Evolutionary conservation across 305 asterid species (phyloP), one percentile per base, ranked within the genome.

Genomic region (Fraxinus nigra): DNA sequence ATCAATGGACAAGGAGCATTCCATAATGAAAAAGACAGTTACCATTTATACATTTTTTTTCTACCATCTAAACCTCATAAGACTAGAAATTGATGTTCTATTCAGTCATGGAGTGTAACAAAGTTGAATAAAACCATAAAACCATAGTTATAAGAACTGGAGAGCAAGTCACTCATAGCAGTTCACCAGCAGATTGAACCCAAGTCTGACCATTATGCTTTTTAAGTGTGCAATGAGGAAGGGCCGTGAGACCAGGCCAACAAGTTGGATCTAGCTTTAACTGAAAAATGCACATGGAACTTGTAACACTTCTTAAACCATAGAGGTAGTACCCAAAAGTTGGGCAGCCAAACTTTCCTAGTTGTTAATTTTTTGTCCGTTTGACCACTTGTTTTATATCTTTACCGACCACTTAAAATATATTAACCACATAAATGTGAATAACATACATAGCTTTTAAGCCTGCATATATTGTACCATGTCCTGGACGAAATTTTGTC

Each of bases 1-100:
- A 67, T 2, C 77, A 74, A 65, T 14, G 65, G 85, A 80, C 81
- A 84, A 80, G 38, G 75, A 79, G 46, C 76, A 43, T 46, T 61
- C 33, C 72, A 18, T 73, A 59, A 79, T 40, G 67, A 79, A 75
- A 38, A 69, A 73, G 76, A 59, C 78, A 46, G 72, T 30, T 33
- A 56, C 38, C 11, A 82, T 24, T 11, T 16, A 48, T 24, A 78
- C 30, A 63, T n/a, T 26, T 5, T 22, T 77, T 37, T 14, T 67
- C 24, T 24, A 43, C 38, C 40, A 46, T 11, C 51, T 28, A 33
- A 78, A 63, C 67, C 35, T 14, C 73, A 11, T 33, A 79, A 32
- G 46, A 14, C 4, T 46, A 14, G 18, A 56, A 76, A 51, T 5
- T n/a, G 4, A 76, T 70, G 46, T 63, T 37, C 46, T 34, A 18